These are phyloP conservation scores for Bruguiera sexangula DNA, from an alignment of 345 rosid species.

Conservation along the genomic window DNA sequence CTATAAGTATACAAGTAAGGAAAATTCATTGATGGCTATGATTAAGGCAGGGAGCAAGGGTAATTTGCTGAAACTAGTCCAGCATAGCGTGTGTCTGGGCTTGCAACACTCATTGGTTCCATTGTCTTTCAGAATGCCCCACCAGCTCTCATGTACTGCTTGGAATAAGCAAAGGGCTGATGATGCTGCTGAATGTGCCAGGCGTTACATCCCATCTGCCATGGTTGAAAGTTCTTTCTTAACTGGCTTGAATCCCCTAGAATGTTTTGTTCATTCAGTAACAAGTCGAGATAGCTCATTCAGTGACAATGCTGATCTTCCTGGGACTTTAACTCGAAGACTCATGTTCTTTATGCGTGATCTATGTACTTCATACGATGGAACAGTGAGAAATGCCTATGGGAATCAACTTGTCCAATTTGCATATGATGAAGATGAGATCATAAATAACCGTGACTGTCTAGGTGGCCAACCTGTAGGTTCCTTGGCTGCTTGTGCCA, in stretches of 20 bases:
- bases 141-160: conserved; percentile 52
- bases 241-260: conserved; percentile 74
- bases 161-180: conserved; percentile 56
- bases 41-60: conserved; percentile 95
- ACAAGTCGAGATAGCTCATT: conserved; percentile 80
- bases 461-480: conserved; percentile 76
- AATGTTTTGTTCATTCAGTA: conserved; percentile 81
- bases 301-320: conserved; percentile 92
- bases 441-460: conserved; percentile 21
- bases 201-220: conserved; percentile 63
- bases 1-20: conserved; percentile 52
- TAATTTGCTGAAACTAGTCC: conserved; percentile 66
- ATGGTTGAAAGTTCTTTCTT: conserved; percentile 71
- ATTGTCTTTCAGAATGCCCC: conserved; percentile 77
- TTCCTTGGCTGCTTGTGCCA: conserved; percentile 73
- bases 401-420: conserved; percentile 83
- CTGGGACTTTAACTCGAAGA: conserved; percentile 76
- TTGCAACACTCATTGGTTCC: conserved; percentile 77
- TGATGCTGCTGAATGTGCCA: conserved; percentile 40
- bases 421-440: conserved; percentile 35
- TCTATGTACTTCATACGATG: conserved; percentile 65
- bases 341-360: conserved; percentile 92
- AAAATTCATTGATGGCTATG: conserved; percentile 74
- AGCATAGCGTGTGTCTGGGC: conserved; percentile 89
- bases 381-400: conserved; percentile 76